Evolutionary conservation across 1,284 basidiomycete species (phyloP), one percentile per base, ranked within the genome.

Genomic region (Naganishia sp.): DNA sequence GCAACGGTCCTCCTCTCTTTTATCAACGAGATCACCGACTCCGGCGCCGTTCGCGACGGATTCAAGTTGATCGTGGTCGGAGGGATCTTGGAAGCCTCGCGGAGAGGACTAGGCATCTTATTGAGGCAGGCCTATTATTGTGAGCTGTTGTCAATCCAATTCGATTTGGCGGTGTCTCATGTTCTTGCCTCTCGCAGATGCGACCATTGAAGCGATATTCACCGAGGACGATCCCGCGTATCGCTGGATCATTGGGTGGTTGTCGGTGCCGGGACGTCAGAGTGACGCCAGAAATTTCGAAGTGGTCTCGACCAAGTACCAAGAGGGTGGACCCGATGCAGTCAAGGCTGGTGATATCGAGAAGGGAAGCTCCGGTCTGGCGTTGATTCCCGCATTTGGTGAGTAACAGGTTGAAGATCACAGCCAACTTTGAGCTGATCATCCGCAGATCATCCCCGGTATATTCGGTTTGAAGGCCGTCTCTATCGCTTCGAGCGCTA

Each of bases 211-310:
- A 31, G 67, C 67, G 11, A 45, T 58, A 7, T 61, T 68, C 28
- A 42, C 28, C 17, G 62, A 68, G 47, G 57, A 60, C 35, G 67
- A 68, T 39, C 64, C 57, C 35, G 49, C 67, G 31, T 68, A 65
- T 47, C 35, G 46, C 42, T 68, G 67, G 67, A 23, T 68, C 42
- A 50, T 68, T 23, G 42, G 63, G 10, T 68, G 67, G 67, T 52
- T 68, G 11, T 55, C 57, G 9, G 63, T 53, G 9, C 63, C 57
- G 3, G 54, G 60, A 23, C 49, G 63, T 4, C 57, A 66, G 21
- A 51, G 25, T 35, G 39, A 52, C 28, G 63, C 67, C 7, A 42
- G 67, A 13, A 55, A 55, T 25, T 68, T 65, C n/a, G 62, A 68
- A 31, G 57, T 66, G 13, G 50, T 61, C 32, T 61, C 57, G 11